These are phyloP conservation scores for Grosmannia penicillata DNA, from an alignment of 2,329 filamentous ascomycete genomes.

Conservation along the genomic window DNA sequence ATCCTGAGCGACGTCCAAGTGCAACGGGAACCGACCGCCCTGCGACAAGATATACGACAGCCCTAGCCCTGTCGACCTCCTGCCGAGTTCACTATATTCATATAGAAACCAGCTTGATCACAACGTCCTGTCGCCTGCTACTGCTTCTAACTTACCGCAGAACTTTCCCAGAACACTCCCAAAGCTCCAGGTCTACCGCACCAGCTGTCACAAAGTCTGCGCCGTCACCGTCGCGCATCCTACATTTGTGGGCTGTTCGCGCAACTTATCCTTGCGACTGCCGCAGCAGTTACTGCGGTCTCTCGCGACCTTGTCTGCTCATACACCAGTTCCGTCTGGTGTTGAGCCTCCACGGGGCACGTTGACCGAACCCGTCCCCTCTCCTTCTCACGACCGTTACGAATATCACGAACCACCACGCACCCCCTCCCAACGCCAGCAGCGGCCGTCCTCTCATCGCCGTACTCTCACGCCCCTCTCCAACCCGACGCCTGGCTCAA, in stretches of 20 bases:
- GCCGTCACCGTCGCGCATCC: neutral
- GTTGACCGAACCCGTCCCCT: slow-evolving; percentile 7
- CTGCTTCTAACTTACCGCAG: too few species aligned
- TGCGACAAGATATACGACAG: too few species aligned
- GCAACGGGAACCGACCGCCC: too few species aligned
- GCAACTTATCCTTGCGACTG: neutral
- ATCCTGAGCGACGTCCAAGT: too few species aligned
- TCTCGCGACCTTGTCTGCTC: slow-evolving; percentile 7
- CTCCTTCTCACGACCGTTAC: slow-evolving; percentile 35
- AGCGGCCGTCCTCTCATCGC: slow-evolving; percentile 20
- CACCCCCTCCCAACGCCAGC: slow-evolving; percentile 22
- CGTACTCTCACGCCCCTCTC: slow-evolving; percentile 17
- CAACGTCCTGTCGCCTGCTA: too few species aligned
- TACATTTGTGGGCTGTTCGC: too few species aligned
- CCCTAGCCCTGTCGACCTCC: too few species aligned
- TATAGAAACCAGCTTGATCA: too few species aligned
- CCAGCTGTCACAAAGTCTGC: too few species aligned
- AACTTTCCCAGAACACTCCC: too few species aligned
- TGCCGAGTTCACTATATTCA: too few species aligned
- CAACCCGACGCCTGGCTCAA: slow-evolving; percentile 15
- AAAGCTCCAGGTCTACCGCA: too few species aligned
- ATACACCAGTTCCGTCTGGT: slow-evolving; percentile 9
- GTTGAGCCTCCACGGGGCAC: slow-evolving; percentile 7
- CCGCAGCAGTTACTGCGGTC: slow-evolving; percentile 6
- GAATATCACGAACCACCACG: slow-evolving; percentile 33